Conservation (phyloP, 2,329 filamentous ascomycete species). For the Fonsecaea nubica region DNA sequence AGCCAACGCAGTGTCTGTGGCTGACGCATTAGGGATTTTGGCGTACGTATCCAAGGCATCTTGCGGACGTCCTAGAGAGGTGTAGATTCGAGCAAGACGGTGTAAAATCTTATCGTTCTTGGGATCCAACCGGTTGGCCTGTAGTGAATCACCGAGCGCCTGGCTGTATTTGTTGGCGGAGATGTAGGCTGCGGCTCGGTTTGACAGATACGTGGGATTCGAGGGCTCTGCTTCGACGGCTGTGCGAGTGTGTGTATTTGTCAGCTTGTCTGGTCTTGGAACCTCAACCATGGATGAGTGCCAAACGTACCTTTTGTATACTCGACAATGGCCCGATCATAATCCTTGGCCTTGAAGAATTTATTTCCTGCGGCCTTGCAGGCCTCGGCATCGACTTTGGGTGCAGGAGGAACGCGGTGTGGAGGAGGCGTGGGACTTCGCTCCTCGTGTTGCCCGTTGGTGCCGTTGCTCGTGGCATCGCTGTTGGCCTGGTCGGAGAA, state of each 20-base stretch:
- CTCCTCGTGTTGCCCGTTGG: constrained; percentile 45
- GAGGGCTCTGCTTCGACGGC: constrained; percentile 86
- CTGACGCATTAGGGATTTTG: constrained; percentile 75
- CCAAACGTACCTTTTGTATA: constrained; percentile 81
- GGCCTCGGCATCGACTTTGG: constrained; percentile 78
- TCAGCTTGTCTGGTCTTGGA: constrained; percentile 30
- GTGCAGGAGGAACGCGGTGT: constrained; percentile 54
- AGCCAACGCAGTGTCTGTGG: constrained; percentile 84
- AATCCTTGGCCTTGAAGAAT: constrained; percentile 95
- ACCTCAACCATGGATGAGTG: constrained; percentile 9
- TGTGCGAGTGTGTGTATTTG: constrained; percentile 49
- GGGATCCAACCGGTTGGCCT: constrained; percentile 81
- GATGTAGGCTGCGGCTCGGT: constrained; percentile 94
- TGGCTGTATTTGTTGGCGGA: constrained; percentile 78
- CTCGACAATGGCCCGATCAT: constrained; percentile 83
- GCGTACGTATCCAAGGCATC: constrained; percentile 84
- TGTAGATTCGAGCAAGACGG: constrained; percentile 87
- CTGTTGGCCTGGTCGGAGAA: constrained; percentile 36
- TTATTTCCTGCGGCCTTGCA: constrained; percentile 95
- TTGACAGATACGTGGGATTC: constrained; percentile 89
- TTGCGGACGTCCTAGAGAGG: constrained; percentile 80
- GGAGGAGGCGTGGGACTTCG: constrained; percentile 56
- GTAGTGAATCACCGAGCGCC: constrained; percentile 85
- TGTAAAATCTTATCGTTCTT: constrained; percentile 86
- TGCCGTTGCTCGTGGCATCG: constrained; percentile 32